phyloP scores from a whole-genome alignment of 352 stramenopile species.

The Globisporangium canariense region DNA sequence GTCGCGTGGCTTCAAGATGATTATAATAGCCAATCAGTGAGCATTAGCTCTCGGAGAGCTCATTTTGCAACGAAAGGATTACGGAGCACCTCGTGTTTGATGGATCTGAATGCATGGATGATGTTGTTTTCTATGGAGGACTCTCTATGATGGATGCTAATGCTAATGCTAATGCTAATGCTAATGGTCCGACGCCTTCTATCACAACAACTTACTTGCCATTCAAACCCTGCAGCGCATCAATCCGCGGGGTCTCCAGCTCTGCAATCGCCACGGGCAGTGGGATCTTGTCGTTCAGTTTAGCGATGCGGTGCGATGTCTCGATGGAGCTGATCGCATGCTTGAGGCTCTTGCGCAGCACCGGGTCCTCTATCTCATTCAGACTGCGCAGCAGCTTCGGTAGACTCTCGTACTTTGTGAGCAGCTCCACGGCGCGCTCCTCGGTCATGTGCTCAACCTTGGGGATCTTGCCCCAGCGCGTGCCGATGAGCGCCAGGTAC shows the following conservation, averaged over 20 bases:
- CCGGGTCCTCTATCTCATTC: constrained; percentile 49
- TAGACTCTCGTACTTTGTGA: constrained; percentile 58
- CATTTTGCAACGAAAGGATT: not conserved
- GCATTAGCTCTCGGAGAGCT: not conserved
- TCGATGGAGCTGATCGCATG: constrained; percentile 71
- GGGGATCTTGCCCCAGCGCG: constrained; percentile 64
- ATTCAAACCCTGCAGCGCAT: constrained; percentile 8
- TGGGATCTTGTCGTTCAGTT: constrained; percentile 46
- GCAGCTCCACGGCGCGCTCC: constrained; percentile 53
- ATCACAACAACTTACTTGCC: not conserved
- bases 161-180: not conserved
- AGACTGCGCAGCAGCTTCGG: constrained; percentile 58
- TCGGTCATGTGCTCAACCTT: constrained; percentile 55
- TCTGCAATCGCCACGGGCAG: constrained; percentile 53
- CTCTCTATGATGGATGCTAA: not conserved
- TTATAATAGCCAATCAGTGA: not conserved
- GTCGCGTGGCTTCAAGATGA: not conserved
- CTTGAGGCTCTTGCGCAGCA: constrained; percentile 62
- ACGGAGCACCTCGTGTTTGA: not conserved
- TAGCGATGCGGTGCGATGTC: constrained; percentile 72
- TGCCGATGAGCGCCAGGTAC: constrained; percentile 63
- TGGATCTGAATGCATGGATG: not conserved
- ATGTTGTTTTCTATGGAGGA: not conserved
- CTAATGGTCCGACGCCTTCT: not conserved
- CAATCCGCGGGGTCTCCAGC: constrained; percentile 36